Percentiles rank a stretch among this genome's conserved stretches.
Conservation (phyloP, 345 rosid genomes). For the Citrus inodora region DNA sequence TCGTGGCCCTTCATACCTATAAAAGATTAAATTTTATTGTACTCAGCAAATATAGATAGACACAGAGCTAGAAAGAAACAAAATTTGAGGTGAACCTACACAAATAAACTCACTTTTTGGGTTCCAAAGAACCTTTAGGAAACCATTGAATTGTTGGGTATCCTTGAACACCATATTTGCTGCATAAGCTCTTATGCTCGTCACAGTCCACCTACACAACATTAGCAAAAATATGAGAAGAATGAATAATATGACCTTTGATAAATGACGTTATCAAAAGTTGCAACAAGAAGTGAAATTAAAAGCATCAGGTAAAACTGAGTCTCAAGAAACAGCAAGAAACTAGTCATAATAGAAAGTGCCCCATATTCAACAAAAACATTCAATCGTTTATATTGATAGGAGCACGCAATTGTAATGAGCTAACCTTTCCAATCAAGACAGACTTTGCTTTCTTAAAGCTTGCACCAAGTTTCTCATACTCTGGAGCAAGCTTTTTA, state of each 20-base stretch:
- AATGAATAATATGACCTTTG: background rate
- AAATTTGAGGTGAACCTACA: background rate
- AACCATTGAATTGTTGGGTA: constrained; percentile 98
- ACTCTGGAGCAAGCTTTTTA: constrained; percentile 98
- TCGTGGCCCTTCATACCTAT: constrained; percentile 90
- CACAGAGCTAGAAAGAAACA: background rate
- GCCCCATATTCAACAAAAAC: background rate
- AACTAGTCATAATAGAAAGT: background rate
- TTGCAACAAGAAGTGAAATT: background rate
- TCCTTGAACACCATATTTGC: constrained; percentile 90
- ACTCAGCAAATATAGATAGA: background rate
- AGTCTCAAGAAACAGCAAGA: background rate
- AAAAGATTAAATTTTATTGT: constrained; percentile 3
- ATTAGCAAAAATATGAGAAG: constrained; percentile 10
- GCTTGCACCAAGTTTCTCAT: constrained; percentile 87
- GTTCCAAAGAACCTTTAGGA: constrained; percentile 90
- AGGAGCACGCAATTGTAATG: background rate
- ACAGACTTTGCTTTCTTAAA: constrained; percentile 84
- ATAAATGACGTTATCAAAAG: background rate
- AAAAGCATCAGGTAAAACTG: background rate
- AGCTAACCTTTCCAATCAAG: constrained; percentile 84
- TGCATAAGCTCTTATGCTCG: constrained; percentile 83
- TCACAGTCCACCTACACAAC: constrained; percentile 91
- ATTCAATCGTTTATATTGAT: background rate
- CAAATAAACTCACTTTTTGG: constrained; percentile 68